Evolutionary conservation across 1,139 yeast species (phyloP).

Genomic region (Kurtzmaniella quercitrusa): DNA sequence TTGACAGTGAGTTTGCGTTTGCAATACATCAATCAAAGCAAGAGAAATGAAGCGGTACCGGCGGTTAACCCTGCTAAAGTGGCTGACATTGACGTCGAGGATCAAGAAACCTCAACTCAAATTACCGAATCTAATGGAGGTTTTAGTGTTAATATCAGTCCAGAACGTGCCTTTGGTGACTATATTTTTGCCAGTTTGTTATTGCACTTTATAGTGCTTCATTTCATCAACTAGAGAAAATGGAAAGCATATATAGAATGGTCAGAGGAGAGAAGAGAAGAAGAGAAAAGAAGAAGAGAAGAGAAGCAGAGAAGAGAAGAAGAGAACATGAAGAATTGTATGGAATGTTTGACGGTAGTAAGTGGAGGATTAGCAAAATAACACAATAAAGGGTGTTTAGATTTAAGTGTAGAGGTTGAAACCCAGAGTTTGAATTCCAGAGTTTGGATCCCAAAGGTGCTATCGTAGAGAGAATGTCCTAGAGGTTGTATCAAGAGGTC

Average conservation of each 20-base stretch:
- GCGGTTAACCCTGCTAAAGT: constrained; percentile 7
- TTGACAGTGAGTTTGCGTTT: constrained; percentile 75
- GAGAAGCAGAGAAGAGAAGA: too few species aligned
- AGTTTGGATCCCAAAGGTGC: too few species aligned
- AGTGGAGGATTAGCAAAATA: too few species aligned
- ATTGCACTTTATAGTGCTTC: constrained; percentile 83
- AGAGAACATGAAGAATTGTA: too few species aligned
- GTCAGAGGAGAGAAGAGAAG: too few species aligned
- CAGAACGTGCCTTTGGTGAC: constrained; percentile 86
- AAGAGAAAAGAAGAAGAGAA: too few species aligned
- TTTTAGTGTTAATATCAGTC: constrained; percentile 50
- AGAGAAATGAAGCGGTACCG: neutral
- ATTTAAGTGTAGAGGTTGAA: too few species aligned
- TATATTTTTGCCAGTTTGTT: constrained; percentile 82
- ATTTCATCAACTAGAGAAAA: constrained; percentile 71
- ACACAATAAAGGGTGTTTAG: too few species aligned
- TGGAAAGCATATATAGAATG: neutral
- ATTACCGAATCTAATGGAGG: constrained; percentile 14
- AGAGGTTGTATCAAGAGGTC: too few species aligned
- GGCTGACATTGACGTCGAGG: constrained; percentile 8
- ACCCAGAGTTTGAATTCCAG: too few species aligned
- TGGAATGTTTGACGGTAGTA: too few species aligned
- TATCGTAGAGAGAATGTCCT: too few species aligned
- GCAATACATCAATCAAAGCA: constrained; percentile 40
- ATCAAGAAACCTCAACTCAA: constrained; percentile 15